Evolutionary conservation across 2,329 filamentous ascomycete genomes (phyloP), one percentile per base, ranked within the genome.

Genomic region (Chrysoporthe deuterocubensis): DNA sequence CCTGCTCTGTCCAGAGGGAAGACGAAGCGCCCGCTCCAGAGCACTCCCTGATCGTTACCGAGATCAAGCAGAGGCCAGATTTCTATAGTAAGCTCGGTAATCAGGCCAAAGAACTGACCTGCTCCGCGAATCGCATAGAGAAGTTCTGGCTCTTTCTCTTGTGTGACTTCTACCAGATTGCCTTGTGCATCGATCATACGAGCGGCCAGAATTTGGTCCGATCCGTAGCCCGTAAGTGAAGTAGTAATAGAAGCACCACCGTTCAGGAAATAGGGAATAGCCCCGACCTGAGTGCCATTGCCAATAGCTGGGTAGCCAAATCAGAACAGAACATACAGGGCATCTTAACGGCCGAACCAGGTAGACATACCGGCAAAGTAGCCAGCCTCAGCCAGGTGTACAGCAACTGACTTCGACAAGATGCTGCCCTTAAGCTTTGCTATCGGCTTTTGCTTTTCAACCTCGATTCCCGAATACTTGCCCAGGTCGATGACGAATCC

Each of bases 121-220:
- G 77, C 77, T 11, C 77, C 77, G 32, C 76, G 71, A 64, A 80
- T 74, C 2, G 75, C 77, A 34, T 71, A 79, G 42, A 77, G 74
- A 1, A 79, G 64, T 8, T 77, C 74, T 1, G 75, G 71, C 34
- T 75, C 65, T 9, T 57, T 48, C 9, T 71, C 72, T 42, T 71
- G 50, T 1, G 71, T 73, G 26, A 74, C 71, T 46, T 74, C 67
- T 8, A 78, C 59, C 4, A 75, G 52, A 1, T 72, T 71, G 13
- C 76, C 77, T 16, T 75, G 73, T 9, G 76, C 75, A n/a, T 72
- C 72, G 18, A 76, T 62, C n/a, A 76, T 61, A n/a, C 68, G 70
- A n/a, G 73, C 74, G 0, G 71, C 70, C 1, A 75, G 4, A 32
- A 76, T 74, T 40, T 73, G 70, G 43, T 76, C 74, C 1, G 71